Evolutionary conservation across 129 eudicot genomes (phyloP), one percentile per base, ranked within the genome.

Genomic region (Helianthus annuus): DNA sequence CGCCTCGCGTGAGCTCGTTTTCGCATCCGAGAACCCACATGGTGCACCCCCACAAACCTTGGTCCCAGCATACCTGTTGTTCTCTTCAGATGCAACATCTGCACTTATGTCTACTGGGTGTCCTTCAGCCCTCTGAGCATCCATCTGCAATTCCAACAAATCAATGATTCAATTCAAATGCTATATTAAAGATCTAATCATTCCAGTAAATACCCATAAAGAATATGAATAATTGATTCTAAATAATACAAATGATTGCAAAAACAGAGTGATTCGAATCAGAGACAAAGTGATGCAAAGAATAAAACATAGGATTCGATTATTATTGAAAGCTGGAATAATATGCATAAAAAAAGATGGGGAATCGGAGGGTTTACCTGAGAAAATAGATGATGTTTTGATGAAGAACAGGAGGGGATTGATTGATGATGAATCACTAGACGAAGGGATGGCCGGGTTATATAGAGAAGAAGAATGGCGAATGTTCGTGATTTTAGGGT

Each of bases 21-120:
- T 83, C 27, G 82, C 74, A 60, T 85, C 90, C 10, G 90, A 72
- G 49, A 90, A 90, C 15, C 92, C 97, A 57, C 97, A 90, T 8
- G 90, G 81, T 14, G 83, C 85, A 57, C 83, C 97, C 13, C 83
- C 86, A 53, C 97, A 90, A 36, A 76, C 72, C 68, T 83, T 85
- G 49, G 65, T 72, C 39, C 54, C 84, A 0, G 59, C 79, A 13
- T 38, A 27, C 8, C 80, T 46, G 34, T 71, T 79, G 22, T 19
- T 19, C 65, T 83, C 88, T 38, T 71, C 77, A 69, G 70, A 14
- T 15, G 64, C 56, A 22, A 27, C 16, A 48, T 79, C 86, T 52
- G 71, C 67, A 38, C 70, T 52, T 42, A 87, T 77, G 76, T 84
- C 89, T 5, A 84, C 52, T 7, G 68, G 49, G 22, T 85, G 85